Evolutionary conservation across 2,329 filamentous ascomycete species (phyloP).

Genomic region (Fusarium agapanthi): DNA sequence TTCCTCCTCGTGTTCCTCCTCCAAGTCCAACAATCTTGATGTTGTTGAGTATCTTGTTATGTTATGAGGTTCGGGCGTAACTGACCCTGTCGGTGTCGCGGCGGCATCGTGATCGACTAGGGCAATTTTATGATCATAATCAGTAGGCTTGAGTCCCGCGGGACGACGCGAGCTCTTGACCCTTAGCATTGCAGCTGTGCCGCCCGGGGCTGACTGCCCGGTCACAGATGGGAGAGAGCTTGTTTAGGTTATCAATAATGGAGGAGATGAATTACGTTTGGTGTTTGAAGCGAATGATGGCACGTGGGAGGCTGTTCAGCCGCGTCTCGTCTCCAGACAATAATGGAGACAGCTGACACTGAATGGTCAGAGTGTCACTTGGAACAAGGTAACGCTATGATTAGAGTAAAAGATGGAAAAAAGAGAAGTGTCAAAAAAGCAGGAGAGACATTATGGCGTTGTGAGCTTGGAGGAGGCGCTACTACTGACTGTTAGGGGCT

Average conservation of each 20-base stretch:
- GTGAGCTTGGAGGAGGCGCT: conserved; percentile 32
- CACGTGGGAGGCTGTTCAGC: background rate
- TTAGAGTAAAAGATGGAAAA: background rate
- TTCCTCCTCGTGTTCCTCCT: conserved; percentile 24
- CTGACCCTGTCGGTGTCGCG: conserved; percentile 31
- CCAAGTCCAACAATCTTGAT: conserved; percentile 34
- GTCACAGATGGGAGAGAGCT: conserved; percentile 9
- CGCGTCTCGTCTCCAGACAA: background rate
- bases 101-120: conserved; percentile 66
- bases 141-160: conserved; percentile 62
- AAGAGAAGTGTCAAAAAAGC: conserved; percentile 2
- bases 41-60: conserved; percentile 37
- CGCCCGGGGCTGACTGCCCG: conserved; percentile 22
- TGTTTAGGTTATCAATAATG: background rate
- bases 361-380: background rate
- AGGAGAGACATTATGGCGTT: conserved; percentile 23
- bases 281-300: background rate
- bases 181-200: conserved; percentile 43
- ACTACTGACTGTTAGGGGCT: conserved; percentile 28
- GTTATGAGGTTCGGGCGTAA: conserved; percentile 30
- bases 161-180: conserved; percentile 64
- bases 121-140: conserved; percentile 76
- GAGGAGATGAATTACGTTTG: background rate
- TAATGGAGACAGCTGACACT: conserved; percentile 1
- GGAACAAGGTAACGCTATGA: conserved; percentile 1